A percentile compares a stretch with the other conserved stretches of the same genome.
Conservation (phyloP, 2,329 filamentous ascomycete genomes). For the Cladosporium velox region DNA sequence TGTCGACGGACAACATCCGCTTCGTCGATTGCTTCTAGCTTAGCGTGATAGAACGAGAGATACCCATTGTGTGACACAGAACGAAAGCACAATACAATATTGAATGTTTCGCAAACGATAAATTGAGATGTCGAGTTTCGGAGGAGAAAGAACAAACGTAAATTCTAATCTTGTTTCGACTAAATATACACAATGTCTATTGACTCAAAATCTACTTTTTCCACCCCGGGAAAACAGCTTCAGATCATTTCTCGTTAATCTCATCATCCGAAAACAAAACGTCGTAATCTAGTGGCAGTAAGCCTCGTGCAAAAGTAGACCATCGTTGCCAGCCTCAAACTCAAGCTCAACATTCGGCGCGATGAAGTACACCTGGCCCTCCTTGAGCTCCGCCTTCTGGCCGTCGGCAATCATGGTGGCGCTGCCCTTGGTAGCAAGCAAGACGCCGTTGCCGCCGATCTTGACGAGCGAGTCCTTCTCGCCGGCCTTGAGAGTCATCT, state of each 20-base stretch:
- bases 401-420: constrained; percentile 59
- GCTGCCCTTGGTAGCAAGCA: constrained; percentile 62
- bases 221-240: neutral
- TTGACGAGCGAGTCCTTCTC: constrained; percentile 61
- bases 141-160: neutral
- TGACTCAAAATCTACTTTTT: neutral
- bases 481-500: constrained; percentile 56
- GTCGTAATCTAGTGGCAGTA: constrained; percentile 43
- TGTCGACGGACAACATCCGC: neutral
- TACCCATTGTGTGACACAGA: neutral
- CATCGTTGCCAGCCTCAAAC: constrained; percentile 41
- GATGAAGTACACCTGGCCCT: constrained; percentile 69
- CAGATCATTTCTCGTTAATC: constrained; percentile 8
- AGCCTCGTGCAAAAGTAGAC: constrained; percentile 52
- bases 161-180: neutral
- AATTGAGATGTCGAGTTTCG: neutral
- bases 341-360: constrained; percentile 57
- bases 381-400: constrained; percentile 55
- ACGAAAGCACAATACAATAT: neutral
- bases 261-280: neutral
- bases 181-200: neutral
- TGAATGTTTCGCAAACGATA: neutral
- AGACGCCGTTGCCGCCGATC: constrained; percentile 62
- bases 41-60: constrained; percentile 2
- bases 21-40: neutral